Evolutionary conservation across 73 alveolate species (phyloP).

Genomic region (Breviolum minutum): DNA sequence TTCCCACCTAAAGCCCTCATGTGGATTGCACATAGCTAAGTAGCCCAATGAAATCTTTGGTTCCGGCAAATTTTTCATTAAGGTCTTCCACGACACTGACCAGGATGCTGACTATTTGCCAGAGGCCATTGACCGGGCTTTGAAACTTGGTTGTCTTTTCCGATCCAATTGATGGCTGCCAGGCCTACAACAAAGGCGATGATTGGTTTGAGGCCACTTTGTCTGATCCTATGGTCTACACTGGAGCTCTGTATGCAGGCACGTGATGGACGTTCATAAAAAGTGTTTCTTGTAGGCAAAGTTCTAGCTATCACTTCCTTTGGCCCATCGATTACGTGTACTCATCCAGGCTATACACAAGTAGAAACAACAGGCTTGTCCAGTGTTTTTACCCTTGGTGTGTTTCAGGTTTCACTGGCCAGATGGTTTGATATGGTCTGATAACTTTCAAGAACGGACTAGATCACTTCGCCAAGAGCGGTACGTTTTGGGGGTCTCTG

Average conservation of each 20-base stretch:
- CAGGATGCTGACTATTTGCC: constrained; percentile 89
- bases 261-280: neutral
- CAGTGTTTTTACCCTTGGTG: too few species aligned
- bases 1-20: too few species aligned
- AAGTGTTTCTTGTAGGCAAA: neutral
- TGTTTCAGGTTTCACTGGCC: too few species aligned
- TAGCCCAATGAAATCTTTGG: too few species aligned
- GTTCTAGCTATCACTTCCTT: neutral
- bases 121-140: neutral
- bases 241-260: constrained; percentile 88
- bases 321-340: neutral
- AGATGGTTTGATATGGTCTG: too few species aligned
- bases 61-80: too few species aligned
- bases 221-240: constrained; percentile 87
- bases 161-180: neutral
- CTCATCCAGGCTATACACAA: too few species aligned
- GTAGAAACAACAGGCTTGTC: too few species aligned
- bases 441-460: too few species aligned
- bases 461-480: too few species aligned
- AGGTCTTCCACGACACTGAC: constrained; percentile 86
- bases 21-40: too few species aligned
- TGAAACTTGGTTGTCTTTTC: neutral
- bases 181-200: constrained; percentile 95
- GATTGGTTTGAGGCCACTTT: constrained; percentile 91
- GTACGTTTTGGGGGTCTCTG: too few species aligned